Evolutionary conservation across 176 grass and related monocot genomes (phyloP).

Genomic region (Bromus sterilis): DNA sequence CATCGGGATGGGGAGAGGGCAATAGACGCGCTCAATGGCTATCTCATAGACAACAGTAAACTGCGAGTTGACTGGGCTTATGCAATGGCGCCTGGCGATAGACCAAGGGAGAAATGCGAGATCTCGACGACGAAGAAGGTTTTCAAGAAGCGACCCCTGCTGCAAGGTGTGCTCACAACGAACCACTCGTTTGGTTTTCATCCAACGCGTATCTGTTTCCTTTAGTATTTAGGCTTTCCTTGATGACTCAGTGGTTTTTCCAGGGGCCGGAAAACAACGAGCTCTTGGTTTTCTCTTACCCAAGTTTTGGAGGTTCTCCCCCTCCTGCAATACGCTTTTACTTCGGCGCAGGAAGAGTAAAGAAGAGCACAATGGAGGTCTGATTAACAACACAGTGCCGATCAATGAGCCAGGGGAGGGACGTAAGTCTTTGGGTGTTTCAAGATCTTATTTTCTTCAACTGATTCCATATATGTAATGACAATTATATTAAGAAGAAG

Average conservation of each 20-base stretch:
- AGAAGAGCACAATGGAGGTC: not conserved
- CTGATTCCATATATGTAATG: not conserved
- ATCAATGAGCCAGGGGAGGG: not conserved
- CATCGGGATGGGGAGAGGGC: not conserved
- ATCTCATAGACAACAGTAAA: not conserved
- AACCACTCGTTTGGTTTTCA: not conserved
- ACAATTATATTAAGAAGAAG: too few species aligned
- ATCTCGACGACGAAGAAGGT: not conserved
- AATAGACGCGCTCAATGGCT: not conserved
- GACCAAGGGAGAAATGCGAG: not conserved
- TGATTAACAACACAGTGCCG: not conserved
- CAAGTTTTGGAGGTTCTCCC: not conserved
- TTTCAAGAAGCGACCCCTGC: not conserved
- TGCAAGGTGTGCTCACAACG: not conserved
- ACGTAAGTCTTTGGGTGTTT: not conserved
- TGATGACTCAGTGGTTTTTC: not conserved
- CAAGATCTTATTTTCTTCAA: not conserved
- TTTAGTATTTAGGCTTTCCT: not conserved
- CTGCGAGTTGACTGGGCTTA: conserved; percentile 28
- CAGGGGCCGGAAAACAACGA: not conserved
- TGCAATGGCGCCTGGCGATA: not conserved
- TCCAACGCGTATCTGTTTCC: not conserved
- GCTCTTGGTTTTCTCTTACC: not conserved
- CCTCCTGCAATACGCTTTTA: not conserved
- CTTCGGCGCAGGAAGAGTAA: not conserved